These are phyloP conservation scores for Microsporum ferrugineum DNA, from an alignment of 2,329 filamentous ascomycete species.

Conservation along the genomic window DNA sequence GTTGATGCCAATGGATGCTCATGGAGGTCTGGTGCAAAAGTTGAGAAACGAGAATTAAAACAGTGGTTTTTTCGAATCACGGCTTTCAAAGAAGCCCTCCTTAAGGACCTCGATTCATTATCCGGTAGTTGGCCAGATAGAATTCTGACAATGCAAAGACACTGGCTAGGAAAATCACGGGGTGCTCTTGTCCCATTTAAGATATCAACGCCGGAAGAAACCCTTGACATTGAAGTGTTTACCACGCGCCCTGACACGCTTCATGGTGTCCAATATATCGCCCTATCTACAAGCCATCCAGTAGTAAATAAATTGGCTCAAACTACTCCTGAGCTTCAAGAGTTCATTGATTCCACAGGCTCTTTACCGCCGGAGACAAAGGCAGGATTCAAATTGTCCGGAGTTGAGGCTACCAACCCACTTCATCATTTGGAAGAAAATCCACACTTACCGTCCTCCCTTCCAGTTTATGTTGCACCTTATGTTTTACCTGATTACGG, in stretches of 20 bases:
- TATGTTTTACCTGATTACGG: slow-evolving; percentile 81
- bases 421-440: slow-evolving; percentile 45
- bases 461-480: slow-evolving; percentile 71
- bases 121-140: slow-evolving; percentile 66
- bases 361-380: slow-evolving; percentile 47
- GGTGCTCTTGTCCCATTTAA: slow-evolving; percentile 64
- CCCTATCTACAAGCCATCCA: slow-evolving; percentile 62
- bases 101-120: slow-evolving; percentile 59
- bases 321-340: slow-evolving; percentile 49
- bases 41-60: slow-evolving; percentile 65
- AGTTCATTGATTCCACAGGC: slow-evolving; percentile 50
- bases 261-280: slow-evolving; percentile 77
- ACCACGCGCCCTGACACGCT: slow-evolving; percentile 79
- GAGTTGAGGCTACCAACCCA: slow-evolving; percentile 54
- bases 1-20: slow-evolving; percentile 76
- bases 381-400: slow-evolving; percentile 55
- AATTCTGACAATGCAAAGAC: slow-evolving; percentile 70
- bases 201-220: slow-evolving; percentile 32
- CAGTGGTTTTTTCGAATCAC: slow-evolving; percentile 90
- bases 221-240: slow-evolving; percentile 55
- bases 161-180: slow-evolving; percentile 74
- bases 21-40: slow-evolving; percentile 76
- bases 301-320: slow-evolving; percentile 52
- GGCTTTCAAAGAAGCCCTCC: slow-evolving; percentile 58
- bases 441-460: slow-evolving; percentile 26